phyloP scores from a whole-genome alignment of 768 basidiomycete genomes.

The Termitomyces bulborhizus region DNA sequence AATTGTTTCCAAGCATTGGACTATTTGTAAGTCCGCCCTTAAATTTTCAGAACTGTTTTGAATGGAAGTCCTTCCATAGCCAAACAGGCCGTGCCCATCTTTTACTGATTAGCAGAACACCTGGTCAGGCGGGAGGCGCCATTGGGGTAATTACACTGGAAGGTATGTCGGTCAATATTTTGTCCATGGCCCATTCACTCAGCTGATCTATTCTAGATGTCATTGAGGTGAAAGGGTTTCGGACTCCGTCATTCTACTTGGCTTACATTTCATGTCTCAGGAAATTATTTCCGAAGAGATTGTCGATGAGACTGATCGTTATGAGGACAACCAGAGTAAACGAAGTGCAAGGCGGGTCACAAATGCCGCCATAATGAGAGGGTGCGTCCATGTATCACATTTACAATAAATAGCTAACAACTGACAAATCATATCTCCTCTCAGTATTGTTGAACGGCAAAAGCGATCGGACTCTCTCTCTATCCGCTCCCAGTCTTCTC shows the following conservation, averaged over 20 bases:
- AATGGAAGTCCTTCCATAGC: slow-evolving; percentile 28
- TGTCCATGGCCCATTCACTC: background rate
- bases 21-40: slow-evolving; percentile 60
- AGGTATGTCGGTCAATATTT: slow-evolving; percentile 34
- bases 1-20: slow-evolving; percentile 95
- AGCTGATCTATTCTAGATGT: slow-evolving; percentile 43
- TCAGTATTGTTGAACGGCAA: slow-evolving; percentile 52
- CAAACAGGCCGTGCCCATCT: slow-evolving; percentile 95
- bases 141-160: slow-evolving; percentile 90
- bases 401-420: background rate
- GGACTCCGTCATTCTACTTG: background rate
- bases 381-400: slow-evolving; percentile 35
- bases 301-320: slow-evolving; percentile 90
- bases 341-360: slow-evolving; percentile 63
- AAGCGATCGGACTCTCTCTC: slow-evolving; percentile 24
- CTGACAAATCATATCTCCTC: background rate
- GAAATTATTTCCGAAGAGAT: slow-evolving; percentile 97
- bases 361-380: slow-evolving; percentile 73
- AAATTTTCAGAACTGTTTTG: background rate
- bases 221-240: slow-evolving; percentile 47
- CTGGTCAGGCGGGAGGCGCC: slow-evolving; percentile 77
- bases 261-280: slow-evolving; percentile 25
- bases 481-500: slow-evolving; percentile 25
- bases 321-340: slow-evolving; percentile 83
- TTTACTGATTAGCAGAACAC: slow-evolving; percentile 76